phyloP scores from a whole-genome alignment of 2,329 filamentous ascomycete genomes.

The Cladosporium sp. region DNA sequence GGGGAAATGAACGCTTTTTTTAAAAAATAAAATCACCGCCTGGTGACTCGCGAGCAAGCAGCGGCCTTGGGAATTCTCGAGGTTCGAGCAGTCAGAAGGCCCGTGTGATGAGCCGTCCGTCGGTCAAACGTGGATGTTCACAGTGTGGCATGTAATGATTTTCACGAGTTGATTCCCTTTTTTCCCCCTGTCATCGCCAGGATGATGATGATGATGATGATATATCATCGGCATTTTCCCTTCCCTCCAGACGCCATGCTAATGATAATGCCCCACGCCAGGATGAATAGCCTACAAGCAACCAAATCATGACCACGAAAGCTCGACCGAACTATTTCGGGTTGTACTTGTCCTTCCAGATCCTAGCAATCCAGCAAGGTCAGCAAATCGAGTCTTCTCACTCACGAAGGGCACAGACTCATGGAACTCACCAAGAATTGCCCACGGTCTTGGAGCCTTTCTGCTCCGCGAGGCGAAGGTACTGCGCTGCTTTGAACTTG shows the following conservation, averaged over 20 bases:
- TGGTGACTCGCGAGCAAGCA: too few species aligned
- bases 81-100: too few species aligned
- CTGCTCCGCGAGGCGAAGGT: slow-evolving; percentile 87
- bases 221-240: neutral
- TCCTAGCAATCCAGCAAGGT: slow-evolving; percentile 58
- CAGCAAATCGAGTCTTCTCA: neutral
- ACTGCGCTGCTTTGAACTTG: slow-evolving; percentile 79
- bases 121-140: too few species aligned
- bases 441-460: slow-evolving; percentile 87
- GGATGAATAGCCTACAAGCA: neutral
- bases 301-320: neutral
- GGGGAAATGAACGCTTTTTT: too few species aligned
- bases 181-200: neutral
- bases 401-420: too few species aligned
- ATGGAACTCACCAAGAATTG: slow-evolving; percentile 78
- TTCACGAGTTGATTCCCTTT: too few species aligned
- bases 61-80: too few species aligned
- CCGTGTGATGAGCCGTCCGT: too few species aligned
- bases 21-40: too few species aligned
- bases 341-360: slow-evolving; percentile 95
- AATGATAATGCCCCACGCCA: neutral
- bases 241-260: neutral
- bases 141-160: too few species aligned
- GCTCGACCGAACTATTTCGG: slow-evolving; percentile 21
- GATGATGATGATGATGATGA: neutral